These are phyloP conservation scores for Passalora sequoiae DNA, from an alignment of 2,329 filamentous ascomycete species.

Conservation along the genomic window DNA sequence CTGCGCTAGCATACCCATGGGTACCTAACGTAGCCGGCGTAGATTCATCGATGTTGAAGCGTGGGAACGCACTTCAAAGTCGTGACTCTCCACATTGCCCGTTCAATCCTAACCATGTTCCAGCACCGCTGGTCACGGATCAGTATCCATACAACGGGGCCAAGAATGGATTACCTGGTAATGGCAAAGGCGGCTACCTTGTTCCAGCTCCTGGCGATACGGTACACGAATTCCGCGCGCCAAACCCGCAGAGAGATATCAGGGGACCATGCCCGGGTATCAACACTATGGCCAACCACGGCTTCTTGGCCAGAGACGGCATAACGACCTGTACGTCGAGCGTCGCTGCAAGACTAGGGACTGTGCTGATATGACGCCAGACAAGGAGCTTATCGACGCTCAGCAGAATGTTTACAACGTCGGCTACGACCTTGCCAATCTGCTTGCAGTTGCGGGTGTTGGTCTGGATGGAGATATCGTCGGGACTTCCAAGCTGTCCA, in stretches of 20 bases:
- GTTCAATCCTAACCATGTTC: conserved; percentile 38
- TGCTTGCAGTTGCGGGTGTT: conserved; percentile 29
- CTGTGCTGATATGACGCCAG: conserved; percentile 10
- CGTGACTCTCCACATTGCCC: conserved; percentile 31
- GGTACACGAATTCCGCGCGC: conserved; percentile 34
- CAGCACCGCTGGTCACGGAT: conserved; percentile 33
- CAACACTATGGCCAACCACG: conserved; percentile 39
- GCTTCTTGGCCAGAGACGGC: conserved; percentile 27
- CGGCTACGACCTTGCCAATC: conserved; percentile 36
- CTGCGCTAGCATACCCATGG: conserved; percentile 35
- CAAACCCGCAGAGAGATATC: conserved; percentile 34
- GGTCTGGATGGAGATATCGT: conserved; percentile 17
- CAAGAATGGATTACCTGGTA: conserved; percentile 38
- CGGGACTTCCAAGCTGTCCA: conserved; percentile 37
- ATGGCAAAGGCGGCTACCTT: conserved; percentile 37
- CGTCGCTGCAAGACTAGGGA: not conserved
- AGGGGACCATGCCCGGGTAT: conserved; percentile 34
- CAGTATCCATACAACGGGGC: conserved; percentile 38
- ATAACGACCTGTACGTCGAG: conserved; percentile 1
- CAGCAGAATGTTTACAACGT: conserved; percentile 44
- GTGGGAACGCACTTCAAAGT: not conserved
- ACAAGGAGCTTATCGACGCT: conserved; percentile 39
- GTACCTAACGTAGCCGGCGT: conserved; percentile 35
- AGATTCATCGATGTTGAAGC: conserved; percentile 30
- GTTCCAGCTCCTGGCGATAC: conserved; percentile 41